phyloP scores from a whole-genome alignment of 176 grass and related monocot genomes.

The Avena eriantha region DNA sequence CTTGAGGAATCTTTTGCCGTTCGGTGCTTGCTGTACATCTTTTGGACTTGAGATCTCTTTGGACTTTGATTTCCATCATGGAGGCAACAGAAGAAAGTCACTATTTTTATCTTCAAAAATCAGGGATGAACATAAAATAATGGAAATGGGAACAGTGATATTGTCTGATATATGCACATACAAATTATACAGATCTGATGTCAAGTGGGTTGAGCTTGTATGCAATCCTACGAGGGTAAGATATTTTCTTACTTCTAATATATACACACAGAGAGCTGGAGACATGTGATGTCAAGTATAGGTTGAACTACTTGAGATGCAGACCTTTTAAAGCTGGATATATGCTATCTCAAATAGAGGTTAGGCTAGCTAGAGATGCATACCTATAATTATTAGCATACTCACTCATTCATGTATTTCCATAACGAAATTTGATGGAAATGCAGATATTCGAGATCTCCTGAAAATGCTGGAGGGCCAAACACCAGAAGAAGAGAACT shows the following conservation, averaged over 20 bases:
- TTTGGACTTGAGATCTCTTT: conserved; percentile 20
- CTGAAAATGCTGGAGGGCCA: conserved; percentile 43
- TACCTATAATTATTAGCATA: conserved; percentile 9
- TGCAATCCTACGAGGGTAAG: background rate
- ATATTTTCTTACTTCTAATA: background rate
- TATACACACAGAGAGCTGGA: conserved; percentile 16
- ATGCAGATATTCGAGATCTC: background rate
- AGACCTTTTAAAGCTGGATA: background rate
- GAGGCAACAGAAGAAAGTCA: background rate
- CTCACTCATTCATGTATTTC: conserved; percentile 19
- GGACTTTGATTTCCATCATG: conserved; percentile 20
- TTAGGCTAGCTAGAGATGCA: background rate
- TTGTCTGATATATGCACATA: conserved; percentile 30
- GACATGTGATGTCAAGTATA: background rate
- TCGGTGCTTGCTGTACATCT: conserved; percentile 14
- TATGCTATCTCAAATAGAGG: background rate
- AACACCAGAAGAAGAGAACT: conserved; percentile 58
- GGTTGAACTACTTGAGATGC: background rate
- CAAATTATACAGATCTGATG: conserved; percentile 15
- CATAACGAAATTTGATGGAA: background rate
- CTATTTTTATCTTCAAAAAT: conserved; percentile 22
- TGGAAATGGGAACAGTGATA: conserved; percentile 19
- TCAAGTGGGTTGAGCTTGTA: conserved; percentile 23
- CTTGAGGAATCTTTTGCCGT: conserved; percentile 38
- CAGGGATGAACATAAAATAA: conserved; percentile 45